Conservation (phyloP, 2,329 filamentous ascomycete species). For the Diaporthe helianthi region DNA sequence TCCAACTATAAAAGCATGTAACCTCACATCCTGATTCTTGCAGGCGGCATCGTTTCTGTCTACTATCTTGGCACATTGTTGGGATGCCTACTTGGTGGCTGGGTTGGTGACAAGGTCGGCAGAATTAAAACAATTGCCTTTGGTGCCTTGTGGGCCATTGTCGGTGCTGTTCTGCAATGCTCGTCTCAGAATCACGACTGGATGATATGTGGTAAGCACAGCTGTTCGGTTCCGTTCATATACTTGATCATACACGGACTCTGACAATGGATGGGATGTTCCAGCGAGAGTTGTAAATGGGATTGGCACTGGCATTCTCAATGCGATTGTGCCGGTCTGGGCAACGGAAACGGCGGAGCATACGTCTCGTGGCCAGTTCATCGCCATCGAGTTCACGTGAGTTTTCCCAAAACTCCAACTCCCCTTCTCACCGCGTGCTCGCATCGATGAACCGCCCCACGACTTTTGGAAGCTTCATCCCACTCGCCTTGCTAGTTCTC, state of each 20-base stretch:
- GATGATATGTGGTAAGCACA: constrained; percentile 69
- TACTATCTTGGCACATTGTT: constrained; percentile 67
- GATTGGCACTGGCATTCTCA: constrained; percentile 73
- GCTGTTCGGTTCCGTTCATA: background rate
- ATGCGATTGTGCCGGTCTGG: constrained; percentile 75
- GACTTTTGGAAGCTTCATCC: background rate
- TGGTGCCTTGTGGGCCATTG: constrained; percentile 62
- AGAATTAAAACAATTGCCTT: constrained; percentile 69
- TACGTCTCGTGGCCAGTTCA: constrained; percentile 71
- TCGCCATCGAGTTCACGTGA: constrained; percentile 74
- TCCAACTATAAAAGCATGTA: background rate
- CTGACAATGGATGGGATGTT: background rate
- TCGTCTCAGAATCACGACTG: constrained; percentile 70
- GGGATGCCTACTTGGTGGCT: constrained; percentile 69
- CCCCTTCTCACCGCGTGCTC: too few species aligned
- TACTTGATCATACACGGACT: fast-evolving
- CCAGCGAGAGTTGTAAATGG: constrained; percentile 66
- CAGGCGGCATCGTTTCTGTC: constrained; percentile 64
- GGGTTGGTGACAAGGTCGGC: constrained; percentile 67
- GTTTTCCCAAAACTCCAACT: background rate
- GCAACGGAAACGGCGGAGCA: constrained; percentile 74
- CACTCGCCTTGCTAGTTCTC: background rate
- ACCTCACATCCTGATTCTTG: background rate
- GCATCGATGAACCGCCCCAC: too few species aligned
- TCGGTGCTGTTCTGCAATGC: constrained; percentile 70